Base-by-base conservation (phyloP, 169 alveolate species). In the Plasmodium chabaudi region DNA sequence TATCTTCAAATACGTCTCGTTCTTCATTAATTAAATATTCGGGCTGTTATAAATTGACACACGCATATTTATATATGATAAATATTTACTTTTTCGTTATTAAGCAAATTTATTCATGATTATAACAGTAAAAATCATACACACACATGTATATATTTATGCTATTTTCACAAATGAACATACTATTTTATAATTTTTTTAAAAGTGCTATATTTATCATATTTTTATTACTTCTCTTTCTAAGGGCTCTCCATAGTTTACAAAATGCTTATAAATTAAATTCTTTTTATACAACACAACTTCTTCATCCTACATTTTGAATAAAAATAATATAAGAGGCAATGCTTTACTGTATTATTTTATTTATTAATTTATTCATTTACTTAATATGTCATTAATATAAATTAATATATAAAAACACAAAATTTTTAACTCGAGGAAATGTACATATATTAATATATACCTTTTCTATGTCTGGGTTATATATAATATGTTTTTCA, bases 391-490 rank as follows among this genome's bases (percentile, higher is more conserved):
- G 1, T 34, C 1, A 34, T 34, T 34, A 3, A 4, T 34, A 34
- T 34, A 3, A 51, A 51, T 3, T 12, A 4, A 15, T 51, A 51
- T 7, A 51, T 27, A 27, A 63, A 63, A 63, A 34, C 3, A 25
- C 25, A 63, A 63, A 13, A 60, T 60, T 17, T 17, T 6, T 17
- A 34, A 60, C 6, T 10, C 5, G 42, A 3, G 42, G 5, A 34
- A 55, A 21, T 7, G 1, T 59, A 10, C 44, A 2, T 57, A 9
- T 13, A 49, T 27, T 7, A 65, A 57, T 34, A 17, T 25, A 47
- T 51, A 75, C 88, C 88, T 75, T 61, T 46, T 75, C 88, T 56
- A 21, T 75, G 53, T 75, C 88, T 13, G 1, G 60, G 59, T 75
- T 75, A 56, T 61, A 63, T 67, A 63, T 25, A 9, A 64, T 64